Conservation (phyloP, 352 stramenopile species). For the Pythium phragmiticola region DNA sequence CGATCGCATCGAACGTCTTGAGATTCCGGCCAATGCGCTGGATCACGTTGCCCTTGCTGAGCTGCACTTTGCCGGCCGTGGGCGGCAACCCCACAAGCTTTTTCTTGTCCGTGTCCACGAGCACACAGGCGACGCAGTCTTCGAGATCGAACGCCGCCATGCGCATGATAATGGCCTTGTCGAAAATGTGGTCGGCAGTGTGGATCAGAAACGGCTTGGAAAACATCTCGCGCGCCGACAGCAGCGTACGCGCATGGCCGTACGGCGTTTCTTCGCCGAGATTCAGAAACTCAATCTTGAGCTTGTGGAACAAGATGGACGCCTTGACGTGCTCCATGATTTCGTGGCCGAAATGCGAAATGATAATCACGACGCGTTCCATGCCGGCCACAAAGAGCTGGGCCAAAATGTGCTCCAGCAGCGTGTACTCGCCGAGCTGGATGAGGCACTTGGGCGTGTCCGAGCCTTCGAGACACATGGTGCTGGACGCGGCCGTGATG, state of each 20-base stretch:
- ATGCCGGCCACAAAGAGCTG: slow-evolving; percentile 83
- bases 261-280: slow-evolving; percentile 77
- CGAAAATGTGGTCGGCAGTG: slow-evolving; percentile 84
- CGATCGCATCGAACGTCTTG: slow-evolving; percentile 74
- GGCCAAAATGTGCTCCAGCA: slow-evolving; percentile 80
- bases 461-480: slow-evolving; percentile 74
- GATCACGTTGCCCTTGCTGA: slow-evolving; percentile 53
- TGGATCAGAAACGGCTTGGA: slow-evolving; percentile 83
- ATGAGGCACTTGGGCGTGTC: slow-evolving; percentile 83
- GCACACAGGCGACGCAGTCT: slow-evolving; percentile 69
- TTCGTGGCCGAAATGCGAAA: slow-evolving; percentile 77
- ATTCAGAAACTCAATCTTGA: slow-evolving; percentile 85
- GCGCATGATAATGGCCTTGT: slow-evolving; percentile 65
- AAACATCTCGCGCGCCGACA: slow-evolving; percentile 80
- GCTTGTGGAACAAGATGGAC: slow-evolving; percentile 67
- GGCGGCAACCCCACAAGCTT: slow-evolving; percentile 56
- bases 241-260: slow-evolving; percentile 66
- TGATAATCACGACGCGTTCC: slow-evolving; percentile 82
- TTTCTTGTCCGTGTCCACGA: slow-evolving; percentile 67
- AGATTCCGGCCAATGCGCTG: slow-evolving; percentile 61
- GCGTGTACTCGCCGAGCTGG: slow-evolving; percentile 67
- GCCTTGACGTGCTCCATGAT: slow-evolving; percentile 82
- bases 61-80: slow-evolving; percentile 68
- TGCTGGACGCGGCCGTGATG: slow-evolving; percentile 76
- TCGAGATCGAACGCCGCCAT: slow-evolving; percentile 74